A percentile compares a stretch with the other conserved stretches of the same genome.
Conservation (phyloP, 2,329 filamentous ascomycete species). For the Exophiala oligosperma region DNA sequence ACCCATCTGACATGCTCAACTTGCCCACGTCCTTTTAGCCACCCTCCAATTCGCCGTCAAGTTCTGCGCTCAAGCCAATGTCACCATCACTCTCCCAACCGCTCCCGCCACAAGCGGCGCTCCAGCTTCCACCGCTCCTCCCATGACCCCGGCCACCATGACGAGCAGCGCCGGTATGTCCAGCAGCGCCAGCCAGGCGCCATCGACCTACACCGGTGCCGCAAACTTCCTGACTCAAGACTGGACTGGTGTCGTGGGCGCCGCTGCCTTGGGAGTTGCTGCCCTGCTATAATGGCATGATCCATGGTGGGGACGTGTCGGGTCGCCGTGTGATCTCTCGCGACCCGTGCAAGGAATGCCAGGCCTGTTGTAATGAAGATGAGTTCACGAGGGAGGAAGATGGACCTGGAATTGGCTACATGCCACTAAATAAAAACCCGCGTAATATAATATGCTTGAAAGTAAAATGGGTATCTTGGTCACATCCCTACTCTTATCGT, state of each 20-base stretch:
- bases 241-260: constrained; percentile 16
- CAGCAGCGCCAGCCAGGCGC: constrained; percentile 7
- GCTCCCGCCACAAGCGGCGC: constrained; percentile 33
- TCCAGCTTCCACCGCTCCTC: background rate
- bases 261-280: constrained; percentile 20
- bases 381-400: too few relatives aligned
- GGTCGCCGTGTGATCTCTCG: too few relatives aligned
- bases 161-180: background rate
- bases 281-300: constrained; percentile 11
- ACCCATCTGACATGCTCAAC: too few relatives aligned
- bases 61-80: constrained; percentile 15
- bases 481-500: too few relatives aligned
- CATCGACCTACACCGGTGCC: constrained; percentile 17
- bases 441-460: too few relatives aligned
- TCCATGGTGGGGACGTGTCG: too few relatives aligned
- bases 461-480: too few relatives aligned
- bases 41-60: constrained; percentile 18
- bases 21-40: constrained; percentile 1
- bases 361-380: too few relatives aligned
- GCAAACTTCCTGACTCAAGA: constrained; percentile 18
- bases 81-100: constrained; percentile 31
- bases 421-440: too few relatives aligned
- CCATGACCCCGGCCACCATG: constrained; percentile 1
- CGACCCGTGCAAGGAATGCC: too few relatives aligned
- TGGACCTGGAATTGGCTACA: too few relatives aligned